A percentile compares a stretch with the other conserved stretches of the same genome.
Conservation (phyloP, 495 filamentous ascomycete genomes). For the Talaromyces stipitatus region DNA sequence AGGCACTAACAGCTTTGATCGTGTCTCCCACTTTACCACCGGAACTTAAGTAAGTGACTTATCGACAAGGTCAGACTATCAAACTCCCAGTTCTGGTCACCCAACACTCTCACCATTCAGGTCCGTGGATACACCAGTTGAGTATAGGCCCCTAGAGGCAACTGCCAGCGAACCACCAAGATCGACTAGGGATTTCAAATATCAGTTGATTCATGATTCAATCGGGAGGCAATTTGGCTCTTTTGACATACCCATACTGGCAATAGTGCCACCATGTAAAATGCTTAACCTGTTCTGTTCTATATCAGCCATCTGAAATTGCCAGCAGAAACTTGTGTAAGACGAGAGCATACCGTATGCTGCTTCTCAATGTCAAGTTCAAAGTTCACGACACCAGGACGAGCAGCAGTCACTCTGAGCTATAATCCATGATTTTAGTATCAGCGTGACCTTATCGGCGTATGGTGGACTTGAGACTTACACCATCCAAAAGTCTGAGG, state of each 20-base stretch:
- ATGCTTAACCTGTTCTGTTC: constrained; percentile 78
- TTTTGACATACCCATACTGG: constrained; percentile 62
- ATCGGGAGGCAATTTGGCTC: neutral
- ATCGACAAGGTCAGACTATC: neutral
- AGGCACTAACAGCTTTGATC: constrained; percentile 49
- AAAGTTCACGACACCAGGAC: constrained; percentile 76
- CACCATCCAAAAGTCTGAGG: constrained; percentile 34
- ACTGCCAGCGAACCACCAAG: constrained; percentile 90
- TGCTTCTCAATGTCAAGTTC: constrained; percentile 79
- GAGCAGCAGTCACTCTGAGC: constrained; percentile 70
- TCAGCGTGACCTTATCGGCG: constrained; percentile 1
- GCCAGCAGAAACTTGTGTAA: neutral
- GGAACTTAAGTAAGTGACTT: constrained; percentile 84
- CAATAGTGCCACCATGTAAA: constrained; percentile 91
- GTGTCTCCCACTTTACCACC: constrained; percentile 79
- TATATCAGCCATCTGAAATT: neutral
- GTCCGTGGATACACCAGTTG: constrained; percentile 91
- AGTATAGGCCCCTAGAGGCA: constrained; percentile 77
- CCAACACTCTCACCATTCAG: constrained; percentile 57
- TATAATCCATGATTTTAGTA: constrained; percentile 29
- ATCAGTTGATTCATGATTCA: neutral
- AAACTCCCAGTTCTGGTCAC: neutral
- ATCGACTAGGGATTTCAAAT: constrained; percentile 51
- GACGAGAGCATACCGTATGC: constrained; percentile 60
- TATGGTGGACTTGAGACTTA: constrained; percentile 10